These are phyloP conservation scores for Leishmania turanica DNA, from an alignment of 208 protist genomes.

Conservation along the genomic window DNA sequence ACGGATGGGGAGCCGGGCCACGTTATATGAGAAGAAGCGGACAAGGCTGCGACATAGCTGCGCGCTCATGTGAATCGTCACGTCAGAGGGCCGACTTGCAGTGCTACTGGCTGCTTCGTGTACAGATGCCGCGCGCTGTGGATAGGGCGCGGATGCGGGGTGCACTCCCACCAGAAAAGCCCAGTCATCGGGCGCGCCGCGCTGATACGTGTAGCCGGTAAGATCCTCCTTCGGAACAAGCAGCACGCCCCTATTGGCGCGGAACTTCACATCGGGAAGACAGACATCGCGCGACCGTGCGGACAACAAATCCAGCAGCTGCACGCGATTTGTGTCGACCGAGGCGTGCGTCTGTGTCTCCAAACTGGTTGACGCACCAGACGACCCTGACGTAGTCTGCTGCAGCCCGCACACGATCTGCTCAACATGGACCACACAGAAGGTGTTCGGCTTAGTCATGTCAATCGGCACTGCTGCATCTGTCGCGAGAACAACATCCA, in stretches of 20 bases:
- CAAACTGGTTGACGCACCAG: background rate
- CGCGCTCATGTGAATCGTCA: conserved; percentile 6
- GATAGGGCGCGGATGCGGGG: background rate
- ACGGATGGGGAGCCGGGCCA: conserved; percentile 8
- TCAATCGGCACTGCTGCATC: conserved; percentile 32
- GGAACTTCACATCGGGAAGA: conserved; percentile 27
- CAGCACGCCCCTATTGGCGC: conserved; percentile 15
- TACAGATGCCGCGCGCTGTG: background rate
- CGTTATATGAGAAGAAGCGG: conserved; percentile 15
- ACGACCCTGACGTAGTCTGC: background rate
- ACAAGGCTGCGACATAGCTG: conserved; percentile 14
- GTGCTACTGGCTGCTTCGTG: background rate
- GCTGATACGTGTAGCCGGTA: conserved; percentile 21
- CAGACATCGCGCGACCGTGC: background rate
- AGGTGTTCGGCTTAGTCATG: conserved; percentile 4
- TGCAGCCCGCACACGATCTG: conserved; percentile 5
- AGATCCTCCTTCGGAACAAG: conserved; percentile 27
- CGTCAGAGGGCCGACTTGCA: background rate
- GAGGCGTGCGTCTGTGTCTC: background rate
- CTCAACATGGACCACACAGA: conserved; percentile 19
- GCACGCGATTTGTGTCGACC: conserved; percentile 10
- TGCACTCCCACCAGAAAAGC: conserved; percentile 20
- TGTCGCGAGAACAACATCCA: conserved; percentile 24
- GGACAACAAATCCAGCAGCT: conserved; percentile 10
- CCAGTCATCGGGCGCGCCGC: conserved; percentile 4